phyloP scores from a whole-genome alignment of 257 asterid genomes.

The Fraxinus cuspidata region DNA sequence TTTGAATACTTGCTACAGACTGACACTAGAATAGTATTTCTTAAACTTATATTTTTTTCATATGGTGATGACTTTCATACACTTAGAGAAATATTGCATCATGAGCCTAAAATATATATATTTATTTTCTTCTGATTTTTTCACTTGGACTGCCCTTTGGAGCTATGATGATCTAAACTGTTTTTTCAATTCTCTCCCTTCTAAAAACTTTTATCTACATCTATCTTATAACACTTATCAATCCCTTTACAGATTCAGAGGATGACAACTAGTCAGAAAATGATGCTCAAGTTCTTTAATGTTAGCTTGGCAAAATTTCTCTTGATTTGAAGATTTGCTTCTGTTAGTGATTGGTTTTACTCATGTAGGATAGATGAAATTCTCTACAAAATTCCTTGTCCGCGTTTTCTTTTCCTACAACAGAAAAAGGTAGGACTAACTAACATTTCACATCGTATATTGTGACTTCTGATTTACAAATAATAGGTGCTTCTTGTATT shows the following conservation, averaged over 20 bases:
- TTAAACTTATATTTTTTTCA: too few species aligned
- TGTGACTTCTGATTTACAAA: background rate
- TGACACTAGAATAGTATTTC: background rate
- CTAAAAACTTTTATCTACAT: background rate
- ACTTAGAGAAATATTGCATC: background rate
- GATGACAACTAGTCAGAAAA: constrained; percentile 51
- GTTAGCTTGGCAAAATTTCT: constrained; percentile 1
- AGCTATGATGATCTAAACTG: background rate
- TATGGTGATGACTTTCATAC: background rate
- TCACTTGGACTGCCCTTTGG: background rate
- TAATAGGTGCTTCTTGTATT: constrained; percentile 22
- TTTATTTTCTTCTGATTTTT: background rate
- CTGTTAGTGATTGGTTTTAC: constrained; percentile 10
- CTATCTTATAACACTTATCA: constrained; percentile 22
- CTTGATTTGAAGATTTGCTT: constrained; percentile 17
- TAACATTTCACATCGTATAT: constrained; percentile 16
- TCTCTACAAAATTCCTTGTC: constrained; percentile 7
- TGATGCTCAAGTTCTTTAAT: background rate
- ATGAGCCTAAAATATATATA: background rate
- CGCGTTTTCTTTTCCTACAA: constrained; percentile 6
- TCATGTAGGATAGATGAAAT: constrained; percentile 14
- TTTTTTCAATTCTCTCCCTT: background rate
- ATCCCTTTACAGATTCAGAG: constrained; percentile 53
- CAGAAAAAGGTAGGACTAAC: constrained; percentile 17
- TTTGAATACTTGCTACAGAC: background rate